A percentile compares a stretch with the other conserved stretches of the same genome.
Evolutionary conservation across 805 yeast genomes (phyloP).

Genomic region (Zygotorulaspora florentina): DNA sequence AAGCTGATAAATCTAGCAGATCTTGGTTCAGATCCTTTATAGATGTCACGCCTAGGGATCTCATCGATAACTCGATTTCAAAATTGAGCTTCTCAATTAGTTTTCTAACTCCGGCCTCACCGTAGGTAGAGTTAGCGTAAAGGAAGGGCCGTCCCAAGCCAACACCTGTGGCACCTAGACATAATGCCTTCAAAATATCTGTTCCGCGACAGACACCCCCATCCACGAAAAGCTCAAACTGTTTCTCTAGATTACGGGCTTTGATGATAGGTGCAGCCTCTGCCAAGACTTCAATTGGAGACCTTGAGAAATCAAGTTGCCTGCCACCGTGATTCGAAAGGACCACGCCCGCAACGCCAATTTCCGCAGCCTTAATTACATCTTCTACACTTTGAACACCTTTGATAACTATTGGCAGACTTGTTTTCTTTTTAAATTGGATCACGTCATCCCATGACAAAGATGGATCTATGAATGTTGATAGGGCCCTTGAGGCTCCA

Average conservation of each 20-base stretch:
- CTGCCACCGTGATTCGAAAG: constrained; percentile 89
- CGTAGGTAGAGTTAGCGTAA: constrained; percentile 60
- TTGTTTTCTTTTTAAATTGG: constrained; percentile 51
- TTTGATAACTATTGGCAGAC: constrained; percentile 66
- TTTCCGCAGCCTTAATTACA: constrained; percentile 64
- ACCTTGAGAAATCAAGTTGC: constrained; percentile 77
- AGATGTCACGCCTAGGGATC: constrained; percentile 66
- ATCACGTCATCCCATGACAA: constrained; percentile 63
- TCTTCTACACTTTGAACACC: constrained; percentile 86
- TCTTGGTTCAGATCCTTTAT: constrained; percentile 56
- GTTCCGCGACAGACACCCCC: constrained; percentile 71
- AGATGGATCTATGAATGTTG: constrained; percentile 75
- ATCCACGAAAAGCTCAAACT: constrained; percentile 57
- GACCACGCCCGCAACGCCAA: constrained; percentile 74
- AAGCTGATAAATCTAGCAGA: constrained; percentile 53
- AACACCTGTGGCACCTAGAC: constrained; percentile 67
- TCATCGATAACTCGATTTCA: constrained; percentile 74
- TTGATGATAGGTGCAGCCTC: constrained; percentile 57
- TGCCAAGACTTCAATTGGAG: constrained; percentile 70
- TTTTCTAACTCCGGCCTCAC: constrained; percentile 59
- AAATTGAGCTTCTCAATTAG: constrained; percentile 60
- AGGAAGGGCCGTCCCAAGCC: constrained; percentile 67
- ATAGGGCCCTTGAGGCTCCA: constrained; percentile 85
- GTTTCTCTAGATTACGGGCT: constrained; percentile 42
- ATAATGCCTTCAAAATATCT: constrained; percentile 60